phyloP scores from a whole-genome alignment of 345 rosid species.

The Ceriops zippeliana region DNA sequence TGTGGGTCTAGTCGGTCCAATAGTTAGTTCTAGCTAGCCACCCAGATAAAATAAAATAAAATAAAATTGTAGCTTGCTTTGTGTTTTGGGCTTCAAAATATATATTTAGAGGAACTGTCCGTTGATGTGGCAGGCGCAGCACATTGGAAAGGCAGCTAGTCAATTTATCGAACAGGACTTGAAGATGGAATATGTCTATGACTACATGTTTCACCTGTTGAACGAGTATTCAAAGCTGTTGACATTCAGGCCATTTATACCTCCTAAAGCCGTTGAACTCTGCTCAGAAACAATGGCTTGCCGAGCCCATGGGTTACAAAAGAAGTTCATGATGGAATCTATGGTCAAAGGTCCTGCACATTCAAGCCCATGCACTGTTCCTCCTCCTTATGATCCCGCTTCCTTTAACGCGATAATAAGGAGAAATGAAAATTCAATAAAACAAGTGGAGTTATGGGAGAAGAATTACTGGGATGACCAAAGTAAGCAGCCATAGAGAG shows the following conservation, averaged over 20 bases:
- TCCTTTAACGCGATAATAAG: constrained; percentile 9
- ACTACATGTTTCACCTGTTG: constrained; percentile 34
- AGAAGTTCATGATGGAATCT: constrained; percentile 27
- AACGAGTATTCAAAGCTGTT: constrained; percentile 27
- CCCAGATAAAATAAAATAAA: too few relatives aligned
- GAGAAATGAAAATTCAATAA: constrained; percentile 11
- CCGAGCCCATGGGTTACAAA: constrained; percentile 12
- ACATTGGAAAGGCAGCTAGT: constrained; percentile 27
- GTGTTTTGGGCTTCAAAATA: too few relatives aligned
- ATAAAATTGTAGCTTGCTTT: too few relatives aligned
- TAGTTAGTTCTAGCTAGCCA: too few relatives aligned
- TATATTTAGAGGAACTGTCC: neutral
- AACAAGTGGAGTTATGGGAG: constrained; percentile 26
- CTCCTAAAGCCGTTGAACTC: constrained; percentile 15
- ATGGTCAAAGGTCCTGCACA: constrained; percentile 23
- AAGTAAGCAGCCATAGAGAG: neutral
- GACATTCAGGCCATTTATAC: constrained; percentile 22
- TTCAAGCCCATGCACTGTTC: constrained; percentile 23
- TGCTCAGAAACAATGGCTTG: constrained; percentile 28
- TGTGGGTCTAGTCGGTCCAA: neutral
- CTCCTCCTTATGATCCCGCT: constrained; percentile 24
- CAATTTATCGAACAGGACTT: constrained; percentile 24
- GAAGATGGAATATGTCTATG: constrained; percentile 32
- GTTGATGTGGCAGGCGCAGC: constrained; percentile 18
- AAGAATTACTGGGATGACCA: constrained; percentile 18